Base-by-base conservation (phyloP, 441 rosid genomes). In the Populus hybrid region DNA sequence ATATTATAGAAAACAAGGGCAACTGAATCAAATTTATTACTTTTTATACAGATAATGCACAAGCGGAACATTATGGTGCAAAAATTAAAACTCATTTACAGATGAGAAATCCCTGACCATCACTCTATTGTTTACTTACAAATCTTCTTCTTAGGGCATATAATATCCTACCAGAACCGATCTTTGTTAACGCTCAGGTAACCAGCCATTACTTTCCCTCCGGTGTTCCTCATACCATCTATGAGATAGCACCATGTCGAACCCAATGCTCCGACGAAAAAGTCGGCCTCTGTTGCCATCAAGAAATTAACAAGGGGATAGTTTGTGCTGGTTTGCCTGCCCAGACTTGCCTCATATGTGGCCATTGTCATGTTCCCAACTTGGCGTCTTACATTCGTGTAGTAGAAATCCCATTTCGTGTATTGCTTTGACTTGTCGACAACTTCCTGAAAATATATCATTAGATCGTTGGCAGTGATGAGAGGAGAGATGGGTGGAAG, bases 211-310 rank as follows among this genome's bases (percentile, higher is more conserved):
- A 92, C 97, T 81, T 95, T 95, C 50, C 99, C 99, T 63, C 97
- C 97, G 0, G 99, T 95, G 28, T 91, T 94, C 83, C 99, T 90
- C 95, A 95, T 95, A 59, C 98, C 97, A 42, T 94, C 99, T 9
- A 94, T 94, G 64, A 95, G 95, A 83, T 84, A 95, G 81, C 97
- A 92, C 99, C 99, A 95, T 5, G 99, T 94, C 1, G 99, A 95
- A 30, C 98, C 98, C 78, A 95, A 81, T 50, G 99, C 99, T 18
- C 99, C 99, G 0, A 94, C 81, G 77, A 95, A 95, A 76, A 90
- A 94, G 82, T 95, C 97, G 0, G 99, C 89, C 6, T 95, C 98
- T 0, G 91, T 79, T 6, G 97, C 98, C 95, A 95, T 95, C 77
- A 95, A 78, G 87, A 95, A 94, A 83, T 95, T 95, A 11, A 95